phyloP scores from a whole-genome alignment of 345 rosid species.

The Abelmoschus esculentus region DNA sequence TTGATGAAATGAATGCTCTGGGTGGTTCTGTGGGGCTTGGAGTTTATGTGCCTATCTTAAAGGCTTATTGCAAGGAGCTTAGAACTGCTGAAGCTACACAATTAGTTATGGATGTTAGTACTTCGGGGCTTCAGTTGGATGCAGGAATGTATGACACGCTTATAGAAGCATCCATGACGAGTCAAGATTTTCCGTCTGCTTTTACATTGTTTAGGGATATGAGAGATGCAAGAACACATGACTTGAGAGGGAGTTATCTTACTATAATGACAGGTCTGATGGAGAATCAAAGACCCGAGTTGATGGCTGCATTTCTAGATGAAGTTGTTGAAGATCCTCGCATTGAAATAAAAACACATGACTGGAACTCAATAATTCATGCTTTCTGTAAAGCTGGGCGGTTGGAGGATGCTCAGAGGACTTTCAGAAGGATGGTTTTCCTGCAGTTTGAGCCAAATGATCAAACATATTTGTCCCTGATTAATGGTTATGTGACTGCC shows the following conservation, averaged over 20 bases:
- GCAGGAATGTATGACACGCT: constrained; percentile 45
- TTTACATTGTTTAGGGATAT: constrained; percentile 83
- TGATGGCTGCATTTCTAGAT: constrained; percentile 87
- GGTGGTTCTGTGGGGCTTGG: constrained; percentile 69
- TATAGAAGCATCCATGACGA: constrained; percentile 84
- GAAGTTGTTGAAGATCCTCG: constrained; percentile 91
- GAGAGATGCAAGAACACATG: constrained; percentile 59
- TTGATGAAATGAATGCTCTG: constrained; percentile 68
- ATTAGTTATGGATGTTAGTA: constrained; percentile 70
- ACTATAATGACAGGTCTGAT: constrained; percentile 82
- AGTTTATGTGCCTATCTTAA: constrained; percentile 75
- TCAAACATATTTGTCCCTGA: constrained; percentile 81
- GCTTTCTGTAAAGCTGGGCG: constrained; percentile 87
- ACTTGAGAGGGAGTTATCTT: constrained; percentile 72
- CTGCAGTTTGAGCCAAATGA: constrained; percentile 71
- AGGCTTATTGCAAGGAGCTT: constrained; percentile 73
- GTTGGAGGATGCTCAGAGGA: constrained; percentile 79
- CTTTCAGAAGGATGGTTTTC: constrained; percentile 83
- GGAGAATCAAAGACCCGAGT: constrained; percentile 72
- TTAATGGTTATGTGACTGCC: constrained; percentile 63
- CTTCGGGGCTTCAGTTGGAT: constrained; percentile 63
- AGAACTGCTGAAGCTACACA: constrained; percentile 91
- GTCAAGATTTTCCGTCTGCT: constrained; percentile 87
- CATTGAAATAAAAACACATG: constrained; percentile 79
- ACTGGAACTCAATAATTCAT: constrained; percentile 95